Percentiles rank a stretch among this genome's conserved stretches.
Evolutionary conservation across 768 basidiomycete genomes (phyloP).

Genomic region (Nidularia sp.): DNA sequence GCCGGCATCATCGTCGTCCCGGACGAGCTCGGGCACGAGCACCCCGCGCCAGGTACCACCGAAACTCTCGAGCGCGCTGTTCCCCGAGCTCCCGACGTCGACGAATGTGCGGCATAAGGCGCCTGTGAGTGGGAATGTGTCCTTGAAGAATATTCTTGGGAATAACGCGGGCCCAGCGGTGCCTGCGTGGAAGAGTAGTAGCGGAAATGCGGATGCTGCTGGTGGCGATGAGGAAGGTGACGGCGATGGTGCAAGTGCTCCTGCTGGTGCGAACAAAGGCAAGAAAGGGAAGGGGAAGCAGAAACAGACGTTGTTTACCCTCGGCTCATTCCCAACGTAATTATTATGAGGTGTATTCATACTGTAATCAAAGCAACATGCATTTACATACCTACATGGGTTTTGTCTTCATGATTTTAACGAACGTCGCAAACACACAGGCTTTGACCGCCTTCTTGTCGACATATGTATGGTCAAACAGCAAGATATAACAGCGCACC

Average conservation of each 20-base stretch:
- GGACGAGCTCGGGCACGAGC: constrained; percentile 5
- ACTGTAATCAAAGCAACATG: too few species aligned
- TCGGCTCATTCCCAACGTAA: constrained; percentile 44
- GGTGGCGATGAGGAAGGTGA: constrained; percentile 14
- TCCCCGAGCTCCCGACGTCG: constrained; percentile 65
- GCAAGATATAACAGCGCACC: too few species aligned
- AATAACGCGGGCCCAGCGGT: constrained; percentile 28
- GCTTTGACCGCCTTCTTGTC: too few species aligned
- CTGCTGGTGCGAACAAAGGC: constrained; percentile 33
- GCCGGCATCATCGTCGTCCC: constrained; percentile 3
- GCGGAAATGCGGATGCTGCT: constrained; percentile 9
- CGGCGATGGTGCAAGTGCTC: constrained; percentile 3
- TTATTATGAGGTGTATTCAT: too few species aligned
- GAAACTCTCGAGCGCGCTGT: constrained; percentile 49
- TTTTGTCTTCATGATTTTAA: too few species aligned
- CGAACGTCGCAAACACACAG: too few species aligned
- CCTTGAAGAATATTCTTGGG: constrained; percentile 65
- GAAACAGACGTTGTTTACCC: constrained; percentile 80
- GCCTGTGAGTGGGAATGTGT: constrained; percentile 59
- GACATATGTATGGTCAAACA: too few species aligned
- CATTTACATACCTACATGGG: too few species aligned
- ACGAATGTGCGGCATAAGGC: constrained; percentile 34
- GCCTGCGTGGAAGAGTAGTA: constrained; percentile 37
- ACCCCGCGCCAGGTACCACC: constrained; percentile 24
- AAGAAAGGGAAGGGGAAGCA: constrained; percentile 81